Percentiles rank a stretch among this genome's conserved stretches.
phyloP scores from a whole-genome alignment of 73 alveolate genomes.

The Loxodes magnus region DNA sequence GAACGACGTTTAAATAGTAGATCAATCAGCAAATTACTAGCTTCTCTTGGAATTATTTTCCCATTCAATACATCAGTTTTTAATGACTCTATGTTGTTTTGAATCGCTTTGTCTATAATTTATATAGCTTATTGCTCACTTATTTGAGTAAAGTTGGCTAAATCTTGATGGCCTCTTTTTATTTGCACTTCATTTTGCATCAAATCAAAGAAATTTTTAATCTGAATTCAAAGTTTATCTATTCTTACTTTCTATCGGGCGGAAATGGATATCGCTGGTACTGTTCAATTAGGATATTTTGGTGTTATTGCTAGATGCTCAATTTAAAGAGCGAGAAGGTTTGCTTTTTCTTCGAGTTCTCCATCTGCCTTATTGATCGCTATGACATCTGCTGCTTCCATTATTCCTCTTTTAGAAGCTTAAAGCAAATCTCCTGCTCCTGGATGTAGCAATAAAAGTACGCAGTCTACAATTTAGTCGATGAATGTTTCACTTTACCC shows the following conservation, averaged over 20 bases:
- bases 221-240: slow-evolving; percentile 26
- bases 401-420: slow-evolving; percentile 60
- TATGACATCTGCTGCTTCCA: slow-evolving; percentile 62
- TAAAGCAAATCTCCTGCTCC: slow-evolving; percentile 60
- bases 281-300: slow-evolving; percentile 31
- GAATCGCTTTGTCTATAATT: no score
- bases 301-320: slow-evolving; percentile 25
- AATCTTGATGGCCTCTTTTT: no score
- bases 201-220: slow-evolving; percentile 13
- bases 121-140: no score
- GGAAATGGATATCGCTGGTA: slow-evolving; percentile 26
- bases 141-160: no score
- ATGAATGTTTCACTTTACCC: slow-evolving; percentile 55
- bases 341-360: slow-evolving; percentile 34
- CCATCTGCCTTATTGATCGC: slow-evolving; percentile 52
- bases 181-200: no score
- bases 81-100: no score
- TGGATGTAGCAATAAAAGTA: slow-evolving; percentile 47
- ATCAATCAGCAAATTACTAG: no score
- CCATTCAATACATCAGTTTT: no score
- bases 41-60: no score
- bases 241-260: slow-evolving; percentile 28
- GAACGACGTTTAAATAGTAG: no score
- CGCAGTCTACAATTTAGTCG: slow-evolving; percentile 49
- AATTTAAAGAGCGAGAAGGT: slow-evolving; percentile 20